Evolutionary conservation across 2,329 filamentous ascomycete species (phyloP).

Genomic region (Aspergillus sp.): DNA sequence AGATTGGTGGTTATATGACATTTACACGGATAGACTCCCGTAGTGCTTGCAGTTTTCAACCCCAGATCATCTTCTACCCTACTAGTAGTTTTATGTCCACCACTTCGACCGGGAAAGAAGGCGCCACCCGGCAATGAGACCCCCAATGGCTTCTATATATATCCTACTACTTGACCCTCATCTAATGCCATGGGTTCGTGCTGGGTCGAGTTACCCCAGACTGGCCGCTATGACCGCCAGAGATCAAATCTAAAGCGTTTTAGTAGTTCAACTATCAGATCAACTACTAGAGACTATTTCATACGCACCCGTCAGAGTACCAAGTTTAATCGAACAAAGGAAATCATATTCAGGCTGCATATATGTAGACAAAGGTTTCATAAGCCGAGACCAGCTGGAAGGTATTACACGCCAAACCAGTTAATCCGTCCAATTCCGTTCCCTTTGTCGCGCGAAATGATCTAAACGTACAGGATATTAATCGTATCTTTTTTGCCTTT

Average conservation of each 20-base stretch:
- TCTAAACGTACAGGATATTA: slow-evolving; percentile 47
- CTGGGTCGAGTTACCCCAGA: not conserved
- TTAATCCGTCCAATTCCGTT: slow-evolving; percentile 30
- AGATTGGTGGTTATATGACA: not conserved
- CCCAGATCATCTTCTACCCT: no score
- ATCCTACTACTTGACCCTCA: not conserved
- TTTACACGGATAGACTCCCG: not conserved
- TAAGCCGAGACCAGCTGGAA: slow-evolving; percentile 26
- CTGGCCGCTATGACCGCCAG: not conserved
- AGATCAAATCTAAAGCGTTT: no score
- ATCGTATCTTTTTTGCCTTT: slow-evolving; percentile 36
- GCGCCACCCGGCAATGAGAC: not conserved
- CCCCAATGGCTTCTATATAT: slow-evolving; percentile 2
- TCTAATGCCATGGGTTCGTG: not conserved
- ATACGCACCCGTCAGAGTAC: not conserved
- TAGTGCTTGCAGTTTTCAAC: no score
- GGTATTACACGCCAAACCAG: slow-evolving; percentile 15
- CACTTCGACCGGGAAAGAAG: not conserved
- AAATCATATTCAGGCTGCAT: slow-evolving; percentile 36
- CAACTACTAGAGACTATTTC: no score
- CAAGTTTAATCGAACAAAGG: slow-evolving; percentile 31
- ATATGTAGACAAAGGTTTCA: slow-evolving; percentile 25
- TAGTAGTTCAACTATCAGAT: not conserved
- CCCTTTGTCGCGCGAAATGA: slow-evolving; percentile 36
- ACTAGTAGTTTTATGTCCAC: no score